These are phyloP conservation scores for Brassica carinata DNA, from an alignment of 345 rosid species.

Conservation along the genomic window DNA sequence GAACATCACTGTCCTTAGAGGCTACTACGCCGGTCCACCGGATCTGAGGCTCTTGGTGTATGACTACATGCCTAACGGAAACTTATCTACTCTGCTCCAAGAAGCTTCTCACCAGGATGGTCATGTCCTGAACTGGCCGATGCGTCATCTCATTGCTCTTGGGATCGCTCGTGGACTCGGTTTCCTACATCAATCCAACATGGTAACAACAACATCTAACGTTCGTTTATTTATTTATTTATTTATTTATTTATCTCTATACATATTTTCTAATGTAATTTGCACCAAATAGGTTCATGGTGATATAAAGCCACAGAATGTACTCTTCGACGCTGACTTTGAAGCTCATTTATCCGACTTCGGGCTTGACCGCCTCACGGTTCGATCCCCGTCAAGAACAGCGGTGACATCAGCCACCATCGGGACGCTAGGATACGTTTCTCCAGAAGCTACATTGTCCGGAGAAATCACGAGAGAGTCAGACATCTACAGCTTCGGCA, in stretches of 20 bases:
- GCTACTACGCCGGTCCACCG: slow-evolving; percentile 83
- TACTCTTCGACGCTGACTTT: slow-evolving; percentile 90
- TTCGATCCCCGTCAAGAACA: slow-evolving; percentile 57
- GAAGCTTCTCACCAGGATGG: slow-evolving; percentile 99
- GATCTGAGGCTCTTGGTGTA: slow-evolving; percentile 78
- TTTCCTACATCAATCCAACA: slow-evolving; percentile 69
- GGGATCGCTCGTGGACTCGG: slow-evolving; percentile 92
- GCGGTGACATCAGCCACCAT: slow-evolving; percentile 61
- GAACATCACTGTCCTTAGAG: slow-evolving; percentile 85
- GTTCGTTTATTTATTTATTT: no score
- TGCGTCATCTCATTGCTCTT: slow-evolving; percentile 95
- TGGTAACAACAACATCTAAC: no score
- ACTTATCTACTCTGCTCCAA: slow-evolving; percentile 86
- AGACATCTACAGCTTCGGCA: slow-evolving; percentile 94
- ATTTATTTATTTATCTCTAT: not conserved
- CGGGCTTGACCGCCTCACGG: slow-evolving; percentile 66
- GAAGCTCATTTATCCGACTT: slow-evolving; percentile 95
- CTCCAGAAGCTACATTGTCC: slow-evolving; percentile 68
- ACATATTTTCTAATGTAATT: not conserved
- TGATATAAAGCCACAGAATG: slow-evolving; percentile 89
- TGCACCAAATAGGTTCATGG: slow-evolving; percentile 54
- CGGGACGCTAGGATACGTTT: slow-evolving; percentile 80
- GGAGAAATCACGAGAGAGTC: slow-evolving; percentile 74
- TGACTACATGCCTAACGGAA: slow-evolving; percentile 99
- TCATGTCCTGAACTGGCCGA: slow-evolving; percentile 96